These are phyloP conservation scores for Phytophthora cactorum DNA, from an alignment of 352 stramenopile species.

Conservation along the genomic window DNA sequence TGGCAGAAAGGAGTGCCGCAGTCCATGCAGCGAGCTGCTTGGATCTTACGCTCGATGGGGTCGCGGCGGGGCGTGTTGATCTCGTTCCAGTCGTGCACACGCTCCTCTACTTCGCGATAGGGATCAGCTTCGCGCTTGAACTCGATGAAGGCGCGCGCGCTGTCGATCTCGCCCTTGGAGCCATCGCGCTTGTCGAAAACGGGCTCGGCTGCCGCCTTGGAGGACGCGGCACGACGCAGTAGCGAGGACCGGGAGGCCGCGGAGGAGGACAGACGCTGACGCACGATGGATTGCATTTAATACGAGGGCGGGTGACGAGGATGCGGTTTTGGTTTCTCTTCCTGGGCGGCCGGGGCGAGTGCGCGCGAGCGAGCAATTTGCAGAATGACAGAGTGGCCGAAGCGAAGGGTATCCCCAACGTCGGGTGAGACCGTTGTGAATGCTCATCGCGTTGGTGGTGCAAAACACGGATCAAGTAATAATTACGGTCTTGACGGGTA, in stretches of 20 bases:
- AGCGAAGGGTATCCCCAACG: slow-evolving; percentile 20
- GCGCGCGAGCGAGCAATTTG: slow-evolving; percentile 37
- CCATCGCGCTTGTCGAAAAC: slow-evolving; percentile 70
- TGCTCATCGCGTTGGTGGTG: slow-evolving; percentile 25
- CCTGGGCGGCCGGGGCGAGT: slow-evolving; percentile 9
- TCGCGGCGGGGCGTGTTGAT: slow-evolving; percentile 94
- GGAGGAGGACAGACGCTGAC: slow-evolving; percentile 24
- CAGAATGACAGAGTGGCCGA: slow-evolving; percentile 31
- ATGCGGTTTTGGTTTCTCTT: slow-evolving; percentile 11
- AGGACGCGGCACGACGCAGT: slow-evolving; percentile 31
- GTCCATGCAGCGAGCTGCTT: slow-evolving; percentile 98
- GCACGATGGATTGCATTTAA: slow-evolving; percentile 40
- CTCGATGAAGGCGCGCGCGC: slow-evolving; percentile 83
- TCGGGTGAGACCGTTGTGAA: slow-evolving; percentile 26
- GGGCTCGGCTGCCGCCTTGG: slow-evolving; percentile 34
- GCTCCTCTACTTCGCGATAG: slow-evolving; percentile 93
- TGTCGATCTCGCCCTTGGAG: slow-evolving; percentile 70
- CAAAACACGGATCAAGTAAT: slow-evolving; percentile 18
- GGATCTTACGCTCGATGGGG: slow-evolving; percentile 89
- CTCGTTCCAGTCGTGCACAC: slow-evolving; percentile 97
- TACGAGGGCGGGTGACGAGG: neutral
- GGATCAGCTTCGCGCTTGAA: slow-evolving; percentile 89
- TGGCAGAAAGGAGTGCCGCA: slow-evolving; percentile 99
- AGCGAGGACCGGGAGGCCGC: slow-evolving; percentile 6
- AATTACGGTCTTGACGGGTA: slow-evolving; percentile 1